Conservation (phyloP, 129 eudicot genomes). For the Helianthus annuus region DNA sequence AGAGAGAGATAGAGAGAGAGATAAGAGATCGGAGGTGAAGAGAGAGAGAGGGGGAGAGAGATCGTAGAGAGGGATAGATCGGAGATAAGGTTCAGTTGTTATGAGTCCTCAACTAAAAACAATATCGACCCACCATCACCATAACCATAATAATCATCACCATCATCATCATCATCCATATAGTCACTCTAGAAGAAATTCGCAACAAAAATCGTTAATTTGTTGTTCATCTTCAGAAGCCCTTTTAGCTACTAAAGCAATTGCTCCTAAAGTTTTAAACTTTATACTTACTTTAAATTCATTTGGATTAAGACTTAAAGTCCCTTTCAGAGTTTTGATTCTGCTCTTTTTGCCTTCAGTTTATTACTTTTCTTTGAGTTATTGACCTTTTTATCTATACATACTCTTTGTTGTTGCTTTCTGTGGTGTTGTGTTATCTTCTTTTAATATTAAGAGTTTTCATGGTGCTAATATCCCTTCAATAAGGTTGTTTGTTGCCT, state of each 20-base stretch:
- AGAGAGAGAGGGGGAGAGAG: no score
- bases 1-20: no score
- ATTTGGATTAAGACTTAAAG: conserved; percentile 33
- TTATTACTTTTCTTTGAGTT: conserved; percentile 52
- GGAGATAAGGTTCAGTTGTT: conserved; percentile 8
- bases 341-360: conserved; percentile 58
- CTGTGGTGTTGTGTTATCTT: conserved; percentile 40
- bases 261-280: conserved; percentile 41
- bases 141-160: conserved; percentile 13
- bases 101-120: conserved; percentile 36
- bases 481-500: conserved; percentile 37
- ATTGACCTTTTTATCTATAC: conserved; percentile 40
- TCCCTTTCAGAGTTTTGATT: conserved; percentile 53
- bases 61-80: no score
- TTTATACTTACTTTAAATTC: conserved; percentile 40
- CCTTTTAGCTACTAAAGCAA: conserved; percentile 54
- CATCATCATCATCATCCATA: conserved; percentile 4
- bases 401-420: conserved; percentile 49
- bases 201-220: conserved; percentile 32
- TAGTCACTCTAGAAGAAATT: conserved; percentile 17
- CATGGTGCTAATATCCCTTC: conserved; percentile 32
- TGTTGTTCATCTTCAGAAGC: conserved; percentile 50
- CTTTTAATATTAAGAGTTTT: conserved; percentile 28
- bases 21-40: no score
- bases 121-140: conserved; percentile 17